A percentile compares a stretch with the other conserved stretches of the same genome.
Conservation (phyloP, 352 stramenopile species). For the Albugo laibachii region DNA sequence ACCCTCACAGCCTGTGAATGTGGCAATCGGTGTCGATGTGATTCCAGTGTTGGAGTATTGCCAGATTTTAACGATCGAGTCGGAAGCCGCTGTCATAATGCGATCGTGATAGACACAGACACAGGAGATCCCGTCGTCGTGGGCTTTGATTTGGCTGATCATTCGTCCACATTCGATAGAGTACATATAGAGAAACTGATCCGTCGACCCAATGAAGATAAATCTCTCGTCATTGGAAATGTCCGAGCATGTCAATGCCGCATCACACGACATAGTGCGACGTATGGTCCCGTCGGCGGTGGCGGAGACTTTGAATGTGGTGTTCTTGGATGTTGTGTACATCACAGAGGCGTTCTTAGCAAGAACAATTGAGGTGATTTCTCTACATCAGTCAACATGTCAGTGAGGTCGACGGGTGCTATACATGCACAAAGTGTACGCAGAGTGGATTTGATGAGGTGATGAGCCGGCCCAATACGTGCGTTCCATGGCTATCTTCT, state of each 20-base stretch:
- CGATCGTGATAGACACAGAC: slow-evolving; percentile 62
- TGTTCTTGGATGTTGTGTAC: slow-evolving; percentile 57
- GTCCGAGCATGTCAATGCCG: slow-evolving; percentile 48
- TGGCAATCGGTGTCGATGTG: slow-evolving; percentile 29
- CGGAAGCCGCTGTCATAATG: slow-evolving; percentile 36
- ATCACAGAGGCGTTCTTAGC: slow-evolving; percentile 23
- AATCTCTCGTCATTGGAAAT: slow-evolving; percentile 66
- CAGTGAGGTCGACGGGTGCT: no score
- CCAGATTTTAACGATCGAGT: slow-evolving; percentile 66
- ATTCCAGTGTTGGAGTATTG: slow-evolving; percentile 52
- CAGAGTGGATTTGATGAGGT: slow-evolving; percentile 34
- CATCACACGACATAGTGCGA: slow-evolving; percentile 14
- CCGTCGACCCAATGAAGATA: slow-evolving; percentile 64
- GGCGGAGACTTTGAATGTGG: slow-evolving; percentile 28
- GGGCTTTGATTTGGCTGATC: slow-evolving; percentile 57
- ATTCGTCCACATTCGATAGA: slow-evolving; percentile 65
- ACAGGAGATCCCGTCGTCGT: slow-evolving; percentile 55
- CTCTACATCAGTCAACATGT: slow-evolving; percentile 9
- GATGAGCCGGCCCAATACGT: slow-evolving; percentile 44
- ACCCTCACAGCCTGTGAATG: slow-evolving; percentile 63
- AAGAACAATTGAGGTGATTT: slow-evolving; percentile 41
- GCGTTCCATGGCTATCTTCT: slow-evolving; percentile 15
- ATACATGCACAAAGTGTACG: no score
- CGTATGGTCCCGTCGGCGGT: slow-evolving; percentile 12
- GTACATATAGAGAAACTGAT: slow-evolving; percentile 79